These are phyloP conservation scores for Candida tibetensis DNA, from an alignment of 805 yeast genomes.

Conservation along the genomic window DNA sequence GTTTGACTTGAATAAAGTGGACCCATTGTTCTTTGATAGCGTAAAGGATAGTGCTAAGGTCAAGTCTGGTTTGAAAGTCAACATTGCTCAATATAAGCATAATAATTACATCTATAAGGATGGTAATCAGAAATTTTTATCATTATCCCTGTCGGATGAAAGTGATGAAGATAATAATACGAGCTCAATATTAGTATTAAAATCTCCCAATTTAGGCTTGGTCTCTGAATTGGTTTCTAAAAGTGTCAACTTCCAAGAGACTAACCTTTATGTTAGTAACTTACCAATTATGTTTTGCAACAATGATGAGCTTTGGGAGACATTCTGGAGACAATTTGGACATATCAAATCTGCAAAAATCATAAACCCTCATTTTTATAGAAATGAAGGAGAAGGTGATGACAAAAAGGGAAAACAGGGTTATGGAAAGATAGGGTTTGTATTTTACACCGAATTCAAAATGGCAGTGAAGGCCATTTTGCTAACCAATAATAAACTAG, in stretches of 20 bases:
- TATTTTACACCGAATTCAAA: constrained; percentile 54
- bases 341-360: constrained; percentile 39
- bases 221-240: constrained; percentile 16
- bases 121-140: constrained; percentile 1
- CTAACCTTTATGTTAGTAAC: constrained; percentile 70
- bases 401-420: constrained; percentile 3
- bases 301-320: constrained; percentile 42
- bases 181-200: not conserved
- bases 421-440: constrained; percentile 48
- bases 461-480: constrained; percentile 64
- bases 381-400: constrained; percentile 12
- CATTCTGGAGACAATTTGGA: constrained; percentile 41
- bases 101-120: constrained; percentile 23
- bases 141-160: not conserved
- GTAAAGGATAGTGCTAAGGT: constrained; percentile 1
- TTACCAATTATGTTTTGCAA: constrained; percentile 57
- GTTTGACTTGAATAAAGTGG: constrained; percentile 6
- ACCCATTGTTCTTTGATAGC: constrained; percentile 7
- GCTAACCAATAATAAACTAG: constrained; percentile 42
- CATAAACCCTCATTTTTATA: constrained; percentile 41
- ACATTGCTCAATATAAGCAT: constrained; percentile 38
- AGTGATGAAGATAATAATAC: not conserved
- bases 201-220: constrained; percentile 3
- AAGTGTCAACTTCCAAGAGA: constrained; percentile 50
- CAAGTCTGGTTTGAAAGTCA: constrained; percentile 18